phyloP scores from a whole-genome alignment of 352 stramenopile genomes.

The Globisporangium cederbergense region DNA sequence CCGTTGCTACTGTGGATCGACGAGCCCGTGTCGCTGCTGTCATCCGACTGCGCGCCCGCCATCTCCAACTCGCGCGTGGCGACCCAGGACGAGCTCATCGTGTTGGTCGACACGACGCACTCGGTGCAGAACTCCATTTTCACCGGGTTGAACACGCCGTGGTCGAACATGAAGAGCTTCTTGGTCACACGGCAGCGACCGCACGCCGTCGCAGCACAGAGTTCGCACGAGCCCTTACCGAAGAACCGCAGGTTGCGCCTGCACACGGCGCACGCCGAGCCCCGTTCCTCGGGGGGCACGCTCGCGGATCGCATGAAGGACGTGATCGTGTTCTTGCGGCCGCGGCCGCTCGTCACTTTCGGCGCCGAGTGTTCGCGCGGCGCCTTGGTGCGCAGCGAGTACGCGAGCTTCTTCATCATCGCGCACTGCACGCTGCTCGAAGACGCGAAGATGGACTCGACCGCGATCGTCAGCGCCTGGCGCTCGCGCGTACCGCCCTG shows the following conservation, averaged over 20 bases:
- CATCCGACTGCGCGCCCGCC: not conserved
- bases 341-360: conserved; percentile 7
- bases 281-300: not conserved
- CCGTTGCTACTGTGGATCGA: not conserved
- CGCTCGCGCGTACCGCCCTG: conserved; percentile 44
- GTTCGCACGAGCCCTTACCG: conserved; percentile 24
- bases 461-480: conserved; percentile 35
- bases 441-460: conserved; percentile 38
- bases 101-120: conserved; percentile 17
- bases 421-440: conserved; percentile 46
- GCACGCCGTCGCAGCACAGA: conserved; percentile 32
- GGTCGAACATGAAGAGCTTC: conserved; percentile 43
- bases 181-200: conserved; percentile 43
- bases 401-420: conserved; percentile 73
- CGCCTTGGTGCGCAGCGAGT: conserved; percentile 16
- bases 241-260: conserved; percentile 33
- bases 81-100: conserved; percentile 13
- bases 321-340: conserved; percentile 19
- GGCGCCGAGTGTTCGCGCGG: conserved; percentile 17
- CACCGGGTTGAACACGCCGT: conserved; percentile 45
- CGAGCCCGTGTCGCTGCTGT: not conserved
- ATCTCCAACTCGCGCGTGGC: conserved; percentile 15
- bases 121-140: conserved; percentile 46
- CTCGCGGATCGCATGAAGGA: conserved; percentile 13
- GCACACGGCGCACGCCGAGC: conserved; percentile 26